Conservation (phyloP, 805 yeast genomes). For the Kluyveromyces starmeri region DNA sequence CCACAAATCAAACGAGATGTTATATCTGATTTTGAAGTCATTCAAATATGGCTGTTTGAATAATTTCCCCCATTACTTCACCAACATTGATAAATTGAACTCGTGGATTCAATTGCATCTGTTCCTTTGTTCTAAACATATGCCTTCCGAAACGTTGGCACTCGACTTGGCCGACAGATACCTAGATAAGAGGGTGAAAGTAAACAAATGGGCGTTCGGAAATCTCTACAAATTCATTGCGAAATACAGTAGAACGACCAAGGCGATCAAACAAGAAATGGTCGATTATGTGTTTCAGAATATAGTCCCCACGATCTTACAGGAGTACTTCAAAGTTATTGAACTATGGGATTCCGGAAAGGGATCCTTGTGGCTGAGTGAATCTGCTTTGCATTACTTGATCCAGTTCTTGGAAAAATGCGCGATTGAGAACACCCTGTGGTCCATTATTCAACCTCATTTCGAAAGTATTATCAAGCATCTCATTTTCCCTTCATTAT, state of each 20-base stretch:
- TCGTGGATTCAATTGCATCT: constrained; percentile 66
- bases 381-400: constrained; percentile 53
- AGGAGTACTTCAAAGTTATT: constrained; percentile 45
- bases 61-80: constrained; percentile 47
- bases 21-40: constrained; percentile 56
- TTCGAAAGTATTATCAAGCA: constrained; percentile 55
- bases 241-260: constrained; percentile 45
- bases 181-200: constrained; percentile 48
- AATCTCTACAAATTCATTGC: constrained; percentile 63
- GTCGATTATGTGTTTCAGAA: constrained; percentile 43
- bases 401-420: constrained; percentile 58
- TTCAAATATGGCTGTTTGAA: constrained; percentile 55
- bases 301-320: constrained; percentile 63
- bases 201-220: constrained; percentile 84
- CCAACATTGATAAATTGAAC: constrained; percentile 30
- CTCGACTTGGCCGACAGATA: constrained; percentile 41
- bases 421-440: constrained; percentile 45
- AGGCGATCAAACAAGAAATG: constrained; percentile 40
- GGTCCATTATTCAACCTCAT: constrained; percentile 58
- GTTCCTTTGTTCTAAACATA: constrained; percentile 42
- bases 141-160: constrained; percentile 44
- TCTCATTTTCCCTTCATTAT: constrained; percentile 65
- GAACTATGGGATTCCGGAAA: constrained; percentile 31
- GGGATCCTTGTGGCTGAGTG: constrained; percentile 53
- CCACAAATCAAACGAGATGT: constrained; percentile 35